These are phyloP conservation scores for Aristolochia fimbriata DNA, from an alignment of 164 flowering plant genomes.

Conservation along the genomic window DNA sequence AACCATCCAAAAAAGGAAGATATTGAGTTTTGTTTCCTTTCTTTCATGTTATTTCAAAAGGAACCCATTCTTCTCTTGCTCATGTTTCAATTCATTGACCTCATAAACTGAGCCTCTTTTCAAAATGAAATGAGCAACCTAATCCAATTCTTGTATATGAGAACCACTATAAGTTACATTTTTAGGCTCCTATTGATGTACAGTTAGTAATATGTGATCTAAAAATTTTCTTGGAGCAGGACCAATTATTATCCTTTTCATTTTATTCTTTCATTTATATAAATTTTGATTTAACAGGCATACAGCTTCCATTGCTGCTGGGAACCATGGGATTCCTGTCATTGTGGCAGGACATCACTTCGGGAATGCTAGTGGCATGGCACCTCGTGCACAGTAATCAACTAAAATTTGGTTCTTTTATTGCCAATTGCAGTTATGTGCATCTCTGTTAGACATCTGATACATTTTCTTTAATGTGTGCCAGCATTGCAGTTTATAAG, in stretches of 20 bases:
- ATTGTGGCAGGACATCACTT: constrained; percentile 76
- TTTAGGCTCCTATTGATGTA: too few species aligned
- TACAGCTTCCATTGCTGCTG: constrained; percentile 88
- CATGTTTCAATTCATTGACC: too few species aligned
- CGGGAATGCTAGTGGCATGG: constrained; percentile 99
- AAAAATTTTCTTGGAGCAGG: neutral
- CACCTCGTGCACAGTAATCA: constrained; percentile 90
- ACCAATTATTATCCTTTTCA: neutral
- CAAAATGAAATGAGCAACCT: too few species aligned
- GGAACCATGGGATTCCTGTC: constrained; percentile 90
- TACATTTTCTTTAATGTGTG: constrained; percentile 8
- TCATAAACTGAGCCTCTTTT: too few species aligned
- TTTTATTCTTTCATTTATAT: neutral
- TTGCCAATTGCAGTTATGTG: neutral
- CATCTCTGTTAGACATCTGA: neutral
- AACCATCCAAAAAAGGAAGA: too few species aligned
- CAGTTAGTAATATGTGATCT: too few species aligned
- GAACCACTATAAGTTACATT: too few species aligned
- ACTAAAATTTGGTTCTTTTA: neutral
- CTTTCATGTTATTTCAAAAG: too few species aligned
- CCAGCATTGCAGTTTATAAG: constrained; percentile 90
- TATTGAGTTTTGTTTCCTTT: too few species aligned
- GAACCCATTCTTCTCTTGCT: too few species aligned
- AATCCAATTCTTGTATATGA: too few species aligned
- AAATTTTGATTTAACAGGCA: constrained; percentile 43